Base-by-base conservation (phyloP, 257 asterid genomes). In the Salvia splendens region DNA sequence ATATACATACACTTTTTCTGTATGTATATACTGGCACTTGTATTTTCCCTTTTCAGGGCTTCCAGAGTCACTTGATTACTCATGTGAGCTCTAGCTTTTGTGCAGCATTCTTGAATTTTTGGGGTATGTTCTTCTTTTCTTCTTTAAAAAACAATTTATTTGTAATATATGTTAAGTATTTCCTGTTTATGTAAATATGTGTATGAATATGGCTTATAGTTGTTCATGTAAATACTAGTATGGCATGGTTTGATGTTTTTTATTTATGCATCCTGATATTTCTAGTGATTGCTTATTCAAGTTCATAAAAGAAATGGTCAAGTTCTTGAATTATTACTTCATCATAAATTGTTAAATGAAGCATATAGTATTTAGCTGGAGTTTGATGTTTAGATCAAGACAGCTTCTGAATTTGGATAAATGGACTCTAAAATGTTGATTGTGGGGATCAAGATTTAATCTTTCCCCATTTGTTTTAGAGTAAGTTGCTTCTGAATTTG, bases 31-130 rank as follows among this genome's bases (percentile, higher is more conserved):
- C 28, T 32, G 36, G 16, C 61, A 12, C 28, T 65, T 45, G 48
- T 33, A 56, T 40, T 55, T 50, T 60, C 43, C 53, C 53, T 50
- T 41, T 61, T 56, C 32, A 15, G 14, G n/a, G 49, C 20, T 30
- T 9, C 15, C 35, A 32, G 36, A 12, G 43, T 12, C 54, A 48
- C 54, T 14, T 1, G 56, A 52, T 71, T 16, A 41, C 20, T 14
- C 55, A 40, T 53, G 67, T 72, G 45, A 28, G 73, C 59, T 66
- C 61, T 64, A 41, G 48, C 46, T 11, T 30, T 12, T 10, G 17
- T 16, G 70, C 61, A 35, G 36, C 8, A 45, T 47, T 57, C 51
- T 70, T 49, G 30, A 6, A 20, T 58, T 70, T 40, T 12, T 6
- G 46, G 46, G 67, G 51, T 30, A 17, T 4, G 53, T 17, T 55